phyloP scores from a whole-genome alignment of 2,329 filamentous ascomycete species.

The Colletotrichum sp. region DNA sequence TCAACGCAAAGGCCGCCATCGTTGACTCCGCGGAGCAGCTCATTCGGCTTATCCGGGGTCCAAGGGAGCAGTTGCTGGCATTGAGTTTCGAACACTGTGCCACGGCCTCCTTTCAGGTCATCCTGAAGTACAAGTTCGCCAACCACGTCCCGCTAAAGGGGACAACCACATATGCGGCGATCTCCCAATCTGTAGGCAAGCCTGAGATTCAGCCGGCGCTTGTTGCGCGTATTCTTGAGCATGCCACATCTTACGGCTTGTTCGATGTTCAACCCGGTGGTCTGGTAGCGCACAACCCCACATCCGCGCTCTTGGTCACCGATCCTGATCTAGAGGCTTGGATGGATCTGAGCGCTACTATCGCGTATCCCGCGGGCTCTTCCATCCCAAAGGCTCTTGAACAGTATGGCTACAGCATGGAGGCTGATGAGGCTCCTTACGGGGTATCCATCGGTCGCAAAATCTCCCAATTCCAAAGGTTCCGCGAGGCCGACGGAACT shows the following conservation, averaged over 20 bases:
- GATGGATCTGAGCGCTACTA: neutral
- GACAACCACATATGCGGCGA: neutral
- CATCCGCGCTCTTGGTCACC: neutral
- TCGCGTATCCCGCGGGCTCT: neutral
- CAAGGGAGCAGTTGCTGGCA: neutral
- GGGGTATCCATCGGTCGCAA: neutral
- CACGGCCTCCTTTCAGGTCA: neutral
- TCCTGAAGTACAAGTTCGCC: neutral
- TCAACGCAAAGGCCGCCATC: neutral
- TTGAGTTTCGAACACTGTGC: slow-evolving; percentile 2
- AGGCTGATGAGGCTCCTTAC: neutral
- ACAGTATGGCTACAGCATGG: neutral
- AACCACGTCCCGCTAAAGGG: neutral
- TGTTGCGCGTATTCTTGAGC: neutral
- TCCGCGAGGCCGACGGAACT: neutral
- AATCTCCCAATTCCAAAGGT: neutral
- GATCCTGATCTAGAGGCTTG: neutral
- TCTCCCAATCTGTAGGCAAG: neutral
- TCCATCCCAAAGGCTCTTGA: neutral
- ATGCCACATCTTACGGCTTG: neutral
- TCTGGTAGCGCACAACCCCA: neutral
- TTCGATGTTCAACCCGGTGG: neutral
- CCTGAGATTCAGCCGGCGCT: neutral
- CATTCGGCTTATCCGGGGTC: neutral
- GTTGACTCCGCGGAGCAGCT: neutral